Conservation (phyloP, 2,329 filamentous ascomycete genomes). For the Colletotrichum camelliae region DNA sequence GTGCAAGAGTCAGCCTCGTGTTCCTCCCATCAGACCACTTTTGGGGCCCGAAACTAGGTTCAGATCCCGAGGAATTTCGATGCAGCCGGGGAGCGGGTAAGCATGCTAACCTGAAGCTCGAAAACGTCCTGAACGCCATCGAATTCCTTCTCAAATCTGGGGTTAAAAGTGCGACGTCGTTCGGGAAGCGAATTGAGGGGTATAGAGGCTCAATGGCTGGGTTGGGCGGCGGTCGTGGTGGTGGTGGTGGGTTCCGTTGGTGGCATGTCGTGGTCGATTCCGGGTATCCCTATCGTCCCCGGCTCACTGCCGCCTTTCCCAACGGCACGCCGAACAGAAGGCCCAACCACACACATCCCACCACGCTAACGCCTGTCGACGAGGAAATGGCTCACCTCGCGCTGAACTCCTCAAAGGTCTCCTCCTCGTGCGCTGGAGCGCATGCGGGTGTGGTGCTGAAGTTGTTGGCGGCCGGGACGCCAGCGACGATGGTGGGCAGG, state of each 20-base stretch:
- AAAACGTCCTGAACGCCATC: slow-evolving; percentile 97
- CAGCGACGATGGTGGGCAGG: slow-evolving; percentile 48
- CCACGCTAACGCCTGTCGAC: background rate
- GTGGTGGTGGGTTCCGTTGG: background rate
- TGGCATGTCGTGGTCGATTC: background rate
- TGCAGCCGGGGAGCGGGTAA: background rate
- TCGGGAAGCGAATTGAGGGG: background rate
- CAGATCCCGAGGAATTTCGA: slow-evolving; percentile 7
- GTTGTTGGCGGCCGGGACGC: slow-evolving; percentile 55
- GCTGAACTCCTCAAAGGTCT: slow-evolving; percentile 99
- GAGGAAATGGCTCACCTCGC: slow-evolving; percentile 73
- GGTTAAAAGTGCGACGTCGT: background rate
- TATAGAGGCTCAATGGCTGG: slow-evolving; percentile 7
- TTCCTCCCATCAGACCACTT: slow-evolving; percentile 25
- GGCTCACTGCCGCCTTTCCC: background rate
- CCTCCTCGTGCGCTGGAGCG: slow-evolving; percentile 75
- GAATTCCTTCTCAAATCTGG: slow-evolving; percentile 99
- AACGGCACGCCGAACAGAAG: background rate
- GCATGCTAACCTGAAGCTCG: slow-evolving; percentile 89
- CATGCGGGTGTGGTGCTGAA: slow-evolving; percentile 68
- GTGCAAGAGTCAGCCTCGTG: slow-evolving; percentile 12
- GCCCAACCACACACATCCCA: background rate
- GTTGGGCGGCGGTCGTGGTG: background rate
- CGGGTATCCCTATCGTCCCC: slow-evolving; percentile 14
- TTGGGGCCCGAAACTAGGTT: slow-evolving; percentile 7